phyloP scores from a whole-genome alignment of 2,329 filamentous ascomycete genomes.

The Fusarium mangiferae region DNA sequence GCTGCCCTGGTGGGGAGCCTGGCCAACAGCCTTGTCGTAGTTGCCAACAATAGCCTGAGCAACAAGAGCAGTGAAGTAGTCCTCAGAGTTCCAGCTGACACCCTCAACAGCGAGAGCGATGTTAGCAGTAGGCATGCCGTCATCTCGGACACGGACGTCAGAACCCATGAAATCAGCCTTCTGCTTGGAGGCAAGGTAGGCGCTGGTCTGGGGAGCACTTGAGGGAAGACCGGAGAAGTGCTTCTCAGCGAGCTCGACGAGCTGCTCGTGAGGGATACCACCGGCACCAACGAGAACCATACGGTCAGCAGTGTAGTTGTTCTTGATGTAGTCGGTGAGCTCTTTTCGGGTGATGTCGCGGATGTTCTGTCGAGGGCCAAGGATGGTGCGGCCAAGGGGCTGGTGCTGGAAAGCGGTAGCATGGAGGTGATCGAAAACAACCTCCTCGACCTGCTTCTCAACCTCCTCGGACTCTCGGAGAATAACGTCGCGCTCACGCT shows the following conservation, averaged over 20 bases:
- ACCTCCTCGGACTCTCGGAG: slow-evolving; percentile 99
- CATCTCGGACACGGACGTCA: slow-evolving; percentile 93
- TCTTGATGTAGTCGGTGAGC: slow-evolving; percentile 96
- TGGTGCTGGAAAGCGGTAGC: slow-evolving; percentile 98
- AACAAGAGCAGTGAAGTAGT: slow-evolving; percentile 98
- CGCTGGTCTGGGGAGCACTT: slow-evolving; percentile 78
- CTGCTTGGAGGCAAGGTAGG: slow-evolving; percentile 81
- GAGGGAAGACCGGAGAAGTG: slow-evolving; percentile 85
- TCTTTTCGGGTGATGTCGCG: slow-evolving; percentile 93
- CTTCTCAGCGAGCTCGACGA: slow-evolving; percentile 96
- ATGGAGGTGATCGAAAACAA: slow-evolving; percentile 98
- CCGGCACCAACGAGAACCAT: slow-evolving; percentile 98
- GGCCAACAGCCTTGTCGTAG: slow-evolving; percentile 99
- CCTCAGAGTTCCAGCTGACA: slow-evolving; percentile 99
- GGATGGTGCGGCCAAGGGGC: slow-evolving; percentile 95
- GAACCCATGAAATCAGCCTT: slow-evolving; percentile 97
- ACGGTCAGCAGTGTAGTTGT: slow-evolving; percentile 98
- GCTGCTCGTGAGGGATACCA: slow-evolving; percentile 91
- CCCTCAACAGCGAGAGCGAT: slow-evolving; percentile 98
- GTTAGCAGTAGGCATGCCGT: slow-evolving; percentile 95
- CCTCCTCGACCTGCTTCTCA: slow-evolving; percentile 99
- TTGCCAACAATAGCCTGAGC: slow-evolving; percentile 99
- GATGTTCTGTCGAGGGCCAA: slow-evolving; percentile 98
- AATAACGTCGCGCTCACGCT: slow-evolving; percentile 98
- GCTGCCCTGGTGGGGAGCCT: slow-evolving; percentile 96